Conservation (phyloP, 768 basidiomycete species). For the Tephrocybe sp. region DNA sequence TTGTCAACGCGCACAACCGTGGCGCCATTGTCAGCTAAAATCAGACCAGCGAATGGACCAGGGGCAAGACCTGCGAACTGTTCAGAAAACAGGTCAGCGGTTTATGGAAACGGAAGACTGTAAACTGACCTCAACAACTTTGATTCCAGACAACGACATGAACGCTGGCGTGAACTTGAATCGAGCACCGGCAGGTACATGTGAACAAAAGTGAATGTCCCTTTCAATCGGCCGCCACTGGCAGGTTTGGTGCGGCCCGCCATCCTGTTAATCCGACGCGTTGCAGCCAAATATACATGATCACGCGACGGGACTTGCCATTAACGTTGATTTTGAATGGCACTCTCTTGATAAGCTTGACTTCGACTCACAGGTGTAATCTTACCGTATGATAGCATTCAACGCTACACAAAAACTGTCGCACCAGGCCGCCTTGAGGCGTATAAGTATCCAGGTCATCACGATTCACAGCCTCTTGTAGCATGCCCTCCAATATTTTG, state of each 20-base stretch:
- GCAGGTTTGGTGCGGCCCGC: no score
- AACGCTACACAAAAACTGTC: no score
- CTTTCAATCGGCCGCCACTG: background rate
- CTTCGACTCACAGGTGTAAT: no score
- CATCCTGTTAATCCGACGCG: conserved; percentile 3
- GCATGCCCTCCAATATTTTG: no score
- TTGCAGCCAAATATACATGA: background rate
- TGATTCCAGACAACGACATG: conserved; percentile 22
- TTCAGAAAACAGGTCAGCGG: background rate
- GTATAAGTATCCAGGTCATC: no score
- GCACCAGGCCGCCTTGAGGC: no score
- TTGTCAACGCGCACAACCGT: conserved; percentile 75
- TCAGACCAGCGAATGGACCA: conserved; percentile 74
- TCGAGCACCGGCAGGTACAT: background rate
- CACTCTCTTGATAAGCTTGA: no score
- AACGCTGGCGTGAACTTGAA: background rate
- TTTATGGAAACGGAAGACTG: background rate
- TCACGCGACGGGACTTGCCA: background rate
- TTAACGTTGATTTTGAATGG: background rate
- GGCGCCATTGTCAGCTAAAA: conserved; percentile 81
- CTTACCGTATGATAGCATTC: no score
- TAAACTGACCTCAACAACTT: conserved; percentile 24
- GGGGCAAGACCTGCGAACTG: conserved; percentile 85
- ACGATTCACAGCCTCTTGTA: no score
- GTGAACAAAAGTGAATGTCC: background rate